A percentile compares a stretch with the other conserved stretches of the same genome.
Evolutionary conservation across 73 alveolate genomes (phyloP).

Genomic region (Paramecium caudatum): DNA sequence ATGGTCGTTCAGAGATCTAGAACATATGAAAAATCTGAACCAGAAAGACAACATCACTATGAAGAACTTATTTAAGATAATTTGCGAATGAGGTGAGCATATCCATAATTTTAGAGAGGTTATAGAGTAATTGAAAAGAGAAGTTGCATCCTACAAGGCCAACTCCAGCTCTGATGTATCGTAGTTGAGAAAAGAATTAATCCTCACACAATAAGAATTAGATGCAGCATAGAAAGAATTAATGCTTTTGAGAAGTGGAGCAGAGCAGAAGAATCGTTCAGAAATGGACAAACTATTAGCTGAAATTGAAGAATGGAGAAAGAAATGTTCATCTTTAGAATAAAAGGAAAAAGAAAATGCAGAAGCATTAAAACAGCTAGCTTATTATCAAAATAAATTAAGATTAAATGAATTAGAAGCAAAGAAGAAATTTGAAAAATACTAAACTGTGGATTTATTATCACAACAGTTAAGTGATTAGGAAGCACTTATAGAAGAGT

Average conservation of each 20-base stretch:
- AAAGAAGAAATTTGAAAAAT: constrained; percentile 53
- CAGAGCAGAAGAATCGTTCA: background rate
- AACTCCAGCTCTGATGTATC: constrained; percentile 4
- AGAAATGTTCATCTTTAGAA: background rate
- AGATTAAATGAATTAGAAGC: constrained; percentile 34
- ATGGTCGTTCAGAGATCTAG: background rate
- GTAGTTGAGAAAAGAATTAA: background rate
- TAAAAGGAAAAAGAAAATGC: constrained; percentile 42
- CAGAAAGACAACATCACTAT: constrained; percentile 21
- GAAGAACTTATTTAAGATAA: constrained; percentile 52
- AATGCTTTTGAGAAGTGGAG: background rate
- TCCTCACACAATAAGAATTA: constrained; percentile 5
- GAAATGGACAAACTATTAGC: background rate
- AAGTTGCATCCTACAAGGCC: background rate
- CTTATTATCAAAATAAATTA: constrained; percentile 14
- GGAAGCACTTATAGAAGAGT: constrained; percentile 18
- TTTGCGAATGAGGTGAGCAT: constrained; percentile 41
- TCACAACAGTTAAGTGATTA: background rate
- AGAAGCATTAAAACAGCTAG: constrained; percentile 15
- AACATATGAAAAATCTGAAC: background rate
- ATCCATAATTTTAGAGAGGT: constrained; percentile 15
- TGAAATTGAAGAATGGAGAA: constrained; percentile 39
- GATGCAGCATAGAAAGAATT: background rate
- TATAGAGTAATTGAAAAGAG: constrained; percentile 39
- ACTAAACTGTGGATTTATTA: constrained; percentile 2